These are phyloP conservation scores for Deuterostichococcus epilithicus DNA, from an alignment of 139 green algal genomes.

Conservation along the genomic window DNA sequence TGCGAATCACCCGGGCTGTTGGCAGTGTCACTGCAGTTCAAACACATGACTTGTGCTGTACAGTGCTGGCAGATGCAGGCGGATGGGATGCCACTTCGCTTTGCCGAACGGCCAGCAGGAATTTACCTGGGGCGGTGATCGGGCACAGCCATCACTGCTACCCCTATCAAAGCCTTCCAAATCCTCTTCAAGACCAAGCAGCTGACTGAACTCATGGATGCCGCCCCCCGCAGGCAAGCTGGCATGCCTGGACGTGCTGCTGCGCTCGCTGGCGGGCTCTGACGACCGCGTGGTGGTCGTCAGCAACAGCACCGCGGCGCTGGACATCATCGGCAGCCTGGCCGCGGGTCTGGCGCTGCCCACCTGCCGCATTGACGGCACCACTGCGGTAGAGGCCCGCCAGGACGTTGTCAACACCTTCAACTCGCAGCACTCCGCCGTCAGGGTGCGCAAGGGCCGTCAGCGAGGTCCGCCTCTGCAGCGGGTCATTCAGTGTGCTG, in stretches of 20 bases:
- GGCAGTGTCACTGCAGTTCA: no score
- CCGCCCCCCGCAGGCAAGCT: conserved; percentile 67
- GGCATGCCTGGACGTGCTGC: conserved; percentile 44
- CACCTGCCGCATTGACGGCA: conserved; percentile 71
- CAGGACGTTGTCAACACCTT: conserved; percentile 75
- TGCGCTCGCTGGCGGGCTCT: conserved; percentile 28
- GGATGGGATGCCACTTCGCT: no score
- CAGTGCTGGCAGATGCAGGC: no score
- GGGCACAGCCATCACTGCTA: no score
- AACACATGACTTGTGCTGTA: no score
- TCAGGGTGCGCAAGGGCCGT: background rate
- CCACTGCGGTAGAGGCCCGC: conserved; percentile 48
- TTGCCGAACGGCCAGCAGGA: no score
- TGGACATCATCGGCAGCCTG: conserved; percentile 58
- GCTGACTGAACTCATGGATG: no score
- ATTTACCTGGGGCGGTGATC: no score
- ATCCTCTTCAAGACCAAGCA: no score
- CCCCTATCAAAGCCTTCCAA: no score
- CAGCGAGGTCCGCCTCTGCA: background rate
- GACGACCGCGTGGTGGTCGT: conserved; percentile 64
- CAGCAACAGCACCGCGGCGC: conserved; percentile 55
- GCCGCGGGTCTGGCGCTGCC: conserved; percentile 22
- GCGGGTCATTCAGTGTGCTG: background rate
- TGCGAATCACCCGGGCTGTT: no score
- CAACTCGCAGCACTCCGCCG: conserved; percentile 47